Percentiles rank a stretch among this genome's conserved stretches.
Evolutionary conservation across 495 filamentous ascomycete genomes (phyloP).

Genomic region (Daldinia vernicosa): DNA sequence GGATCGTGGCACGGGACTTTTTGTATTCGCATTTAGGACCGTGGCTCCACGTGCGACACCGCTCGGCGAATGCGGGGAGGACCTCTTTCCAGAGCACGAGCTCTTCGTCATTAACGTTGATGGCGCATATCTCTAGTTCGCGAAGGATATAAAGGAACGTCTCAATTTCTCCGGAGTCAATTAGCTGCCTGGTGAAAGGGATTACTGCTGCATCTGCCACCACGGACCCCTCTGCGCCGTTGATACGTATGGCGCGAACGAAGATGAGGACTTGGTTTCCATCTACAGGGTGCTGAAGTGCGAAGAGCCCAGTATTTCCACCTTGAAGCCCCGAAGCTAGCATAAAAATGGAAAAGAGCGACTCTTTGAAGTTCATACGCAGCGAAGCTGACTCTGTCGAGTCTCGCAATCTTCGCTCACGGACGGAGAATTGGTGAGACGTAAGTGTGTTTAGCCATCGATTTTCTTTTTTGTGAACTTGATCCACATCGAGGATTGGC

Average conservation of each 20-base stretch:
- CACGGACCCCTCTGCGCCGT: slow-evolving; percentile 52
- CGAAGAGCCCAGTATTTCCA: slow-evolving; percentile 49
- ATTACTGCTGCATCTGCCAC: slow-evolving; percentile 60
- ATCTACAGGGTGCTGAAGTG: slow-evolving; percentile 41
- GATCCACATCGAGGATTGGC: slow-evolving; percentile 49
- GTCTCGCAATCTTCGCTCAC: slow-evolving; percentile 51
- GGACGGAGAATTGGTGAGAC: slow-evolving; percentile 50
- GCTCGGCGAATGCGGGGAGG: slow-evolving; percentile 60
- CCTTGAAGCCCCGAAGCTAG: slow-evolving; percentile 53
- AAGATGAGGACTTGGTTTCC: slow-evolving; percentile 55
- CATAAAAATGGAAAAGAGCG: slow-evolving; percentile 57
- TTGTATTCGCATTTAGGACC: slow-evolving; percentile 59
- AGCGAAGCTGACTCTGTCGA: slow-evolving; percentile 13
- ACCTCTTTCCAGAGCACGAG: slow-evolving; percentile 59
- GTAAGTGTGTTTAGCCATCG: slow-evolving; percentile 50
- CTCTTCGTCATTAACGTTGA: slow-evolving; percentile 55
- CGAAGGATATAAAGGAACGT: slow-evolving; percentile 45
- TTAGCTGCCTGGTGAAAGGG: slow-evolving; percentile 49
- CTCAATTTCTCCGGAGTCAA: slow-evolving; percentile 38
- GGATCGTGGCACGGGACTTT: slow-evolving; percentile 36
- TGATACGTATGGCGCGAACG: slow-evolving; percentile 51
- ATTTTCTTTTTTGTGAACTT: slow-evolving; percentile 34
- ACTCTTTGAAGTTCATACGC: slow-evolving; percentile 59
- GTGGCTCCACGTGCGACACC: slow-evolving; percentile 64
- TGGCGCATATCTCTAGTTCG: slow-evolving; percentile 36